phyloP scores from a whole-genome alignment of 768 basidiomycete genomes.

The Leccinum broughii region DNA sequence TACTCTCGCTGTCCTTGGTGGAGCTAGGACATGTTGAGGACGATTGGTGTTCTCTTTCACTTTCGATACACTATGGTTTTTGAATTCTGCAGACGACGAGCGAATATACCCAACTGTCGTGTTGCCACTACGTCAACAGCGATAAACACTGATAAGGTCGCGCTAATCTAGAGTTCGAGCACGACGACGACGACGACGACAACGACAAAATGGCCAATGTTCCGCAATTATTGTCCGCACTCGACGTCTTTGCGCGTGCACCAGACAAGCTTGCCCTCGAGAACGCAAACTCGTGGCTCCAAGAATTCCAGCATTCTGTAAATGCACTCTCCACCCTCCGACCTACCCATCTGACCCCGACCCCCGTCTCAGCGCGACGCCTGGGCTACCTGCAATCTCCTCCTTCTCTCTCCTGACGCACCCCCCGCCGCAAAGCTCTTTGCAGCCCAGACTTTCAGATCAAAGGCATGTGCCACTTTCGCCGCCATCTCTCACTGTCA shows the following conservation, averaged over 20 bases:
- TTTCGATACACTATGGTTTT: conserved; percentile 15
- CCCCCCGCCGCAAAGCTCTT: conserved; percentile 85
- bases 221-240: conserved; percentile 70
- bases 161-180: conserved; percentile 3
- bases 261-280: conserved; percentile 84
- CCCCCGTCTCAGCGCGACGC: conserved; percentile 84
- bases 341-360: conserved; percentile 66
- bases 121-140: conserved; percentile 37
- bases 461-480: conserved; percentile 69
- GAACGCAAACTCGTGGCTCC: conserved; percentile 91
- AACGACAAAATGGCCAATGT: conserved; percentile 59
- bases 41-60: conserved; percentile 20
- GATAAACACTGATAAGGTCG: conserved; percentile 30
- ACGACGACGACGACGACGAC: conserved; percentile 16
- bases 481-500: conserved; percentile 16
- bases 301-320: conserved; percentile 99
- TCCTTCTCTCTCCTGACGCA: conserved; percentile 78
- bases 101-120: conserved; percentile 37
- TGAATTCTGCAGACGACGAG: conserved; percentile 15
- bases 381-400: conserved; percentile 92
- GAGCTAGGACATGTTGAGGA: conserved; percentile 23
- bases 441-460: conserved; percentile 93
- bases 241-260: conserved; percentile 76
- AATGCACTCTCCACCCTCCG: conserved; percentile 73
- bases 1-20: conserved; percentile 41